Base-by-base conservation (phyloP, 768 basidiomycete genomes). In the Termitomyces sp. region DNA sequence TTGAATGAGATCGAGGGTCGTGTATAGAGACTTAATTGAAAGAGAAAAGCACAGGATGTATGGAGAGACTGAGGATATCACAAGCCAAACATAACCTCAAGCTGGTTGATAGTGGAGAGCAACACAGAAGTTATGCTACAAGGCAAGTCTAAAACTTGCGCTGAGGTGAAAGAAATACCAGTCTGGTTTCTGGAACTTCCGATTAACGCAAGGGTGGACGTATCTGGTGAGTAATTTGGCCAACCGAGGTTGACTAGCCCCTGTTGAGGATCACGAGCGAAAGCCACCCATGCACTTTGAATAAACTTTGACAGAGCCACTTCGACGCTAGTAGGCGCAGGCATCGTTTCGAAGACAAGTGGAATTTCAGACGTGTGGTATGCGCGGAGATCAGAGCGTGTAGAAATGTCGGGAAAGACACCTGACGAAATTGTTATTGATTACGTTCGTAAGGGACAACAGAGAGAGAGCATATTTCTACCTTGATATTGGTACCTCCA, bases 331-430 rank as follows among this genome's bases (percentile, higher is more conserved):
- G 63, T 34, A 62, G 58, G 32, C 55, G 41, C 16, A 62, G 44
- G 12, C 59, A 67, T 69, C 7, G 69, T 72, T 1, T 71, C 73
- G 56, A 76, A 77, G 32, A 73, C 68, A 24, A 73, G 63, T 0
- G 76, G 74, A n/a, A 79, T 69, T 34, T 75, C 70, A 3, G 72
- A 68, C 0, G 69, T 67, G 46, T 76, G 75, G 54, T 71, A 74
- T 7, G 74, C 68, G n/a, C 76, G 69, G 5, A 74, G 60, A 46
- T 71, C 69, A 8, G 68, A 60, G 13, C 66, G 66, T 24, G 63
- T 60, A 4, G 73, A 70, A n/a, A 76, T 70, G 48, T 72, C 69
- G 10, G 70, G 71, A 53, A 75, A 76, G 13, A 74, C 65, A 22
- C 62, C 74, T 74, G 53, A 37, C 16, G 5, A n/a, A 10, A 26